Evolutionary conservation across 2,329 filamentous ascomycete genomes (phyloP), one percentile per base, ranked within the genome.

Genomic region (Colletotrichum sp.): DNA sequence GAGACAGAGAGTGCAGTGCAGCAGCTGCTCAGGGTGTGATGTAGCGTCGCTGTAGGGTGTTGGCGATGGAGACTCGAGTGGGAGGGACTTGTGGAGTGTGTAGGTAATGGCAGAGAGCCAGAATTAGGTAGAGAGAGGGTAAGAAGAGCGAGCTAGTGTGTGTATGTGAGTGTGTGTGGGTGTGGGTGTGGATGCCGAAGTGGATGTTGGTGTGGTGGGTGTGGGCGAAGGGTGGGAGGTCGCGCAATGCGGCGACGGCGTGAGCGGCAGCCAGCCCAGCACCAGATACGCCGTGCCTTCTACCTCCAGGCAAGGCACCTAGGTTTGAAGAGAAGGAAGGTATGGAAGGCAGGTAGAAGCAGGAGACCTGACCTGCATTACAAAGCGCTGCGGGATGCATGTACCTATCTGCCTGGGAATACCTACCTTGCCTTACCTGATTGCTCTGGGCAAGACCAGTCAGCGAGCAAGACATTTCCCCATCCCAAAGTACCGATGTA

Each of bases 151-250:
- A 34, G 48, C 36, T 16, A 28, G 36, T 15, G 62, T n/a, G 48
- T 43, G 39, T n/a, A 32, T 39, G 56, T 28, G 39, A 13, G 27
- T 25, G 62, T 9, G 61, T n/a, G 68, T 75, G 68, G 55, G 66
- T 34, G 39, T 32, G 36, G 61, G 32, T 75, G 55, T 61, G 68
- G 72, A 66, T 56, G 52, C 43, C 43, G 43, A 48, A 48, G 43
- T 52, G 43, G 43, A 52, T 52, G 43, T 52, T 52, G 43, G 43
- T 52, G 43, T 52, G 43, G n/a, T 43, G 70, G 70, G 70, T 34
- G 73, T 73, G 69, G 69, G 55, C 30, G n/a, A 67, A 75, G 70
- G 70, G 73, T 75, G 73, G 56, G 64, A 75, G 70, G 73, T 75
- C 73, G 64, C 70, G 70, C 64, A 68, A 68, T 73, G 70, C 73